Evolutionary conservation across 2,329 filamentous ascomycete genomes (phyloP), one percentile per base, ranked within the genome.

Genomic region (Botrytis pseudocinerea): DNA sequence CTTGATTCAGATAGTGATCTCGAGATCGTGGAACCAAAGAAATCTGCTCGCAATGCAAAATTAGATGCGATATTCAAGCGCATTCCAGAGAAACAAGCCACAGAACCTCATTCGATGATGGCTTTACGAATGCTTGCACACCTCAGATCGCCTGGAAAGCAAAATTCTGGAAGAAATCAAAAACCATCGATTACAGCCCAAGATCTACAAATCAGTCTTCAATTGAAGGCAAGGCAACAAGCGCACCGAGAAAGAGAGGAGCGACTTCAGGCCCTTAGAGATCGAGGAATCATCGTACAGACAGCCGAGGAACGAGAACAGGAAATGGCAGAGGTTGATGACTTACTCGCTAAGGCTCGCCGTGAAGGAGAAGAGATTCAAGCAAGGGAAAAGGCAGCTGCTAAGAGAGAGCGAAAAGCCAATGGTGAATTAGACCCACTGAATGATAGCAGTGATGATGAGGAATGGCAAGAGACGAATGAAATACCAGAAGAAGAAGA

Each of bases 261-360:
- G 77, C 91, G 91, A 72, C 87, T 98, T 32, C 90, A 93, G 72
- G 87, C 91, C 77, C 87, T 99, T 59, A 90, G 89, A 78, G 91
- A 92, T 18, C 94, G 92, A 82, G 96, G 96, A 12, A 87, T 98
- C 40, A 85, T 92, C 38, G 86, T 98, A 28, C 92, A 95, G 81
- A 97, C 93, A 0, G 89, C 91, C 2, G 95, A 98, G 82, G 95
- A 99, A 81, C 90, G 93, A 32, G 92, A 95, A 79, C 89, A 89
- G 48, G 92, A 97, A 80, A 89, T 94, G 81, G 90, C 92, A 73
- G 90, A 95, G 74, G 90, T 97, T 20, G 96, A 98, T 78, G 92
- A 98, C 79, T 88, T 98, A 74, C 89, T 98, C 40, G 92, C 95
- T 65, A 94, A 91, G 78, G 95, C 95, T 32, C 88, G 94, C 73